Conservation (phyloP, 768 basidiomycete genomes). For the Exidia glandulosa region DNA sequence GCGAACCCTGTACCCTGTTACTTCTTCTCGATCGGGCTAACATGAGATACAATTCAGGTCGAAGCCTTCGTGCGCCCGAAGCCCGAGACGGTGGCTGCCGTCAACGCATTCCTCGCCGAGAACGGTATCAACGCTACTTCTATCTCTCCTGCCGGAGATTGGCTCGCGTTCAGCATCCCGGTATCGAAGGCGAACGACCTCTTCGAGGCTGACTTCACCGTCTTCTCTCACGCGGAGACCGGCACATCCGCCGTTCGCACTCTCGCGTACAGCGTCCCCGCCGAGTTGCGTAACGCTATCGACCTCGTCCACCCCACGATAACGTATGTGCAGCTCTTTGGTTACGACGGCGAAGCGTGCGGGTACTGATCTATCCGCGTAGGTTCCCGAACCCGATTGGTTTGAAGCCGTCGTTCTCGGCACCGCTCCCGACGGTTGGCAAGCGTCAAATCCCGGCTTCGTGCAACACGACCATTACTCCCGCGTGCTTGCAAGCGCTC, state of each 20-base stretch:
- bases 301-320: background rate
- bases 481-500: conserved; percentile 28
- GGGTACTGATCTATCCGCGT: background rate
- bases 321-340: background rate
- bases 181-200: background rate
- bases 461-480: conserved; percentile 19
- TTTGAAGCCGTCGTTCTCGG: background rate
- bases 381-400: background rate
- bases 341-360: background rate
- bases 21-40: background rate
- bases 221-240: background rate
- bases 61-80: background rate
- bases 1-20: conserved; percentile 1
- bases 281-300: background rate
- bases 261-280: background rate
- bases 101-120: background rate
- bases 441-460: conserved; percentile 12
- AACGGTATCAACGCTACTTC: background rate
- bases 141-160: background rate
- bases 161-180: background rate
- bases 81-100: background rate
- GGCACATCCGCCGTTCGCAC: background rate
- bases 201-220: background rate
- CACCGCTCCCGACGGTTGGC: background rate
- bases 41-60: background rate